Evolutionary conservation across 768 basidiomycete genomes (phyloP).

Genomic region (Clathrus columnatus): DNA sequence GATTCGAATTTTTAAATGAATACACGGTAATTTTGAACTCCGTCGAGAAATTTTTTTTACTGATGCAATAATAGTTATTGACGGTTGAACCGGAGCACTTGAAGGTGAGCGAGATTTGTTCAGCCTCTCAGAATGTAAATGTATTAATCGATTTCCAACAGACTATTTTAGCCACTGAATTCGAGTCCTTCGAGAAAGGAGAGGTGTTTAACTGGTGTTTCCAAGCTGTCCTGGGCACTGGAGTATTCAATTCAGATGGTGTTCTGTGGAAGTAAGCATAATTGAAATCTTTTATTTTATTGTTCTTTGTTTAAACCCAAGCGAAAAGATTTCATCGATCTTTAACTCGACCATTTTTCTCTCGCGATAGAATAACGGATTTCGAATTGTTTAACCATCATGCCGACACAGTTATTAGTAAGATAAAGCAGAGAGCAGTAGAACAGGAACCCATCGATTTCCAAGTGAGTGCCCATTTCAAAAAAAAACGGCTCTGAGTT

Average conservation of each 20-base stretch:
- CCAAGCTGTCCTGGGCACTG: constrained; percentile 35
- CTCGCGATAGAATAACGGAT: constrained; percentile 16
- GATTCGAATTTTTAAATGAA: background rate
- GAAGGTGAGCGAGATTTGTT: constrained; percentile 21
- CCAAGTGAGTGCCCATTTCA: background rate
- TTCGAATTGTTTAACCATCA: constrained; percentile 5
- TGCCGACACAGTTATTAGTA: background rate
- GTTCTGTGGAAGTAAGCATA: constrained; percentile 9
- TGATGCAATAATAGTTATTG: background rate
- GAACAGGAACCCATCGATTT: constrained; percentile 7
- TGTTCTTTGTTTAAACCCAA: background rate
- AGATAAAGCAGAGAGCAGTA: constrained; percentile 2
- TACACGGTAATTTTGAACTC: background rate
- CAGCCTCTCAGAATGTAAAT: background rate
- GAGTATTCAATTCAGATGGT: constrained; percentile 50
- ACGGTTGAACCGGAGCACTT: constrained; percentile 17
- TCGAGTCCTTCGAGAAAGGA: constrained; percentile 38
- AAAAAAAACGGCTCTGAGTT: background rate
- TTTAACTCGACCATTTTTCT: constrained; percentile 21
- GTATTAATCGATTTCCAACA: constrained; percentile 15
- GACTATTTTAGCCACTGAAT: constrained; percentile 35
- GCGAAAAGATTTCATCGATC: constrained; percentile 25
- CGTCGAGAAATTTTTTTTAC: background rate
- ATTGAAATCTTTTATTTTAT: background rate
- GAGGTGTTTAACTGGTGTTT: constrained; percentile 24